Percentiles rank a stretch among this genome's conserved stretches.
Conservation (phyloP, 2,329 filamentous ascomycete species). For the Biscogniauxia marginata region DNA sequence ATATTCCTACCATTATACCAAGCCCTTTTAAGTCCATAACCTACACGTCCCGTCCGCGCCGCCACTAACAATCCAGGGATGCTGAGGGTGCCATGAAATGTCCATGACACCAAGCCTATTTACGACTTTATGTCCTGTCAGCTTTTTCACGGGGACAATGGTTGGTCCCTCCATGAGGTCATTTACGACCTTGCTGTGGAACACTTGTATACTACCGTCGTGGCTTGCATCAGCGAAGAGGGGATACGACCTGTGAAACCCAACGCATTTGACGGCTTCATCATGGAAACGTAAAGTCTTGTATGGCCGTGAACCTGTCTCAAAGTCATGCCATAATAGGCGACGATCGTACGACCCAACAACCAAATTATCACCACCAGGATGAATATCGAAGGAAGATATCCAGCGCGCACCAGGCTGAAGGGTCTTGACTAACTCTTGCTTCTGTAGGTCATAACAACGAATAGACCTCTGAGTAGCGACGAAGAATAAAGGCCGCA, state of each 20-base stretch:
- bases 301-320: constrained; percentile 85
- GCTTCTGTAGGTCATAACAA: constrained; percentile 87
- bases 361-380: constrained; percentile 89
- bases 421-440: constrained; percentile 88
- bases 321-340: constrained; percentile 94
- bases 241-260: constrained; percentile 76
- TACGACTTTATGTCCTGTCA: constrained; percentile 85
- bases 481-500: constrained; percentile 89
- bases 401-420: constrained; percentile 94
- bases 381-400: constrained; percentile 88
- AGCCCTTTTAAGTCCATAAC: constrained; percentile 68
- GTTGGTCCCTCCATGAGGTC: constrained; percentile 96
- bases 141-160: constrained; percentile 92
- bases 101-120: constrained; percentile 88
- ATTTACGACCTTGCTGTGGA: constrained; percentile 92
- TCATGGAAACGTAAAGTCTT: constrained; percentile 95
- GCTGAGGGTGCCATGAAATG: constrained; percentile 90
- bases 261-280: constrained; percentile 86
- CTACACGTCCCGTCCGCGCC: constrained; percentile 92
- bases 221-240: constrained; percentile 95
- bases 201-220: constrained; percentile 91
- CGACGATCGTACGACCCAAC: constrained; percentile 93
- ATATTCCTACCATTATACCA: not conserved
- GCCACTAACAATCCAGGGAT: constrained; percentile 92
- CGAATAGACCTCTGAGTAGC: constrained; percentile 92